Conservation (phyloP, 1,284 basidiomycete genomes). For the Tilletia walkeri region DNA sequence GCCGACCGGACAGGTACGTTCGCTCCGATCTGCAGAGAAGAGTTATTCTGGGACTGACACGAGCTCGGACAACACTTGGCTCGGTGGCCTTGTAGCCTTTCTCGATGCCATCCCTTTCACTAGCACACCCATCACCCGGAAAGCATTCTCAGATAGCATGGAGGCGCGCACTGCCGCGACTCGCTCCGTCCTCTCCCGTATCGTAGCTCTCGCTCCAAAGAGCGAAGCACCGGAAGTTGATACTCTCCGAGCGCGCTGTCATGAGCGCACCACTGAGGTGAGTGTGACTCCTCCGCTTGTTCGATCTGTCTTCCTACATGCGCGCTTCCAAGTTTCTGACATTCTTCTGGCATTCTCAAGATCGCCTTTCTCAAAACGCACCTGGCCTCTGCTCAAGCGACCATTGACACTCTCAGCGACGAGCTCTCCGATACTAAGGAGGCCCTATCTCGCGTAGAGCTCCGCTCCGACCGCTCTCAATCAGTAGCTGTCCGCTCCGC, state of each 20-base stretch:
- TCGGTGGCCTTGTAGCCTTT: conserved; percentile 18
- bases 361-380: conserved; percentile 11
- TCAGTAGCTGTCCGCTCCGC: conserved; percentile 10
- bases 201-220: conserved; percentile 19
- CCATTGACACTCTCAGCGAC: conserved; percentile 23
- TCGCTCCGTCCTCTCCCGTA: conserved; percentile 19
- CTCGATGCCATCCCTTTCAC: conserved; percentile 26
- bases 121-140: conserved; percentile 11
- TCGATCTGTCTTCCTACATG: conserved; percentile 6
- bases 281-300: conserved; percentile 22
- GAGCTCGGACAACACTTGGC: no score
- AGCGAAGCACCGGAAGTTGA: conserved; percentile 23
- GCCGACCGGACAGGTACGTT: conserved; percentile 21
- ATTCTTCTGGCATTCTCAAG: not conserved
- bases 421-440: conserved; percentile 23
- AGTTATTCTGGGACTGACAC: not conserved
- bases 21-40: not conserved
- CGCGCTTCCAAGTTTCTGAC: not conserved
- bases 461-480: conserved; percentile 11
- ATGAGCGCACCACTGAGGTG: conserved; percentile 29
- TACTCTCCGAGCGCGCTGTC: conserved; percentile 26
- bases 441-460: conserved; percentile 25
- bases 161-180: conserved; percentile 24
- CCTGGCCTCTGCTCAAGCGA: conserved; percentile 20
- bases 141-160: conserved; percentile 24